Conservation (phyloP, 2,329 filamentous ascomycete genomes). For the Nectriaceae sp. region DNA sequence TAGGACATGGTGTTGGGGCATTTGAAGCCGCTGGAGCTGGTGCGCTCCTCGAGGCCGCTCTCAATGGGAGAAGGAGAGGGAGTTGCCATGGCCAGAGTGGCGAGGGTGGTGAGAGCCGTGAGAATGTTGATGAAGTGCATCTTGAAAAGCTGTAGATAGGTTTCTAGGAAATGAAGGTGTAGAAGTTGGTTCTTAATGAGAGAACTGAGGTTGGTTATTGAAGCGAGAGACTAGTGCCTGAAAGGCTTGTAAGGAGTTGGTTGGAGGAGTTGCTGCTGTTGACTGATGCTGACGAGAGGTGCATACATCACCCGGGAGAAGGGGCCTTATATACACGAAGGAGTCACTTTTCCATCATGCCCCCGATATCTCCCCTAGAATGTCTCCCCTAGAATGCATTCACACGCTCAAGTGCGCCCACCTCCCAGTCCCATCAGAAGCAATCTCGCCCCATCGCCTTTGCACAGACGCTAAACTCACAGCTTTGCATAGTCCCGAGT, state of each 20-base stretch:
- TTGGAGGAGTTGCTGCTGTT: neutral
- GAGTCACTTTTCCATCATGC: too few relatives aligned
- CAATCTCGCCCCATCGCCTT: too few relatives aligned
- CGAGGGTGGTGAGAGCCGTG: constrained; percentile 27
- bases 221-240: neutral
- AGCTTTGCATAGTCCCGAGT: too few relatives aligned
- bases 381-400: too few relatives aligned
- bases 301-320: neutral
- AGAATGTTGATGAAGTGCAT: constrained; percentile 35
- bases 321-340: neutral
- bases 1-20: constrained; percentile 39
- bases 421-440: neutral
- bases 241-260: neutral
- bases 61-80: constrained; percentile 9
- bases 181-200: neutral
- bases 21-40: constrained; percentile 23
- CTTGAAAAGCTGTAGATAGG: constrained; percentile 4
- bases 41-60: constrained; percentile 22
- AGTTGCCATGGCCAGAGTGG: constrained; percentile 27
- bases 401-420: neutral
- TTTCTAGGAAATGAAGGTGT: neutral
- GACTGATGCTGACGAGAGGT: neutral
- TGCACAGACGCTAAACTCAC: too few relatives aligned
- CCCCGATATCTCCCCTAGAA: too few relatives aligned
- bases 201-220: neutral